Evolutionary conservation across 2,329 filamentous ascomycete genomes (phyloP).

Genomic region (Ceratocystis harringtonii): DNA sequence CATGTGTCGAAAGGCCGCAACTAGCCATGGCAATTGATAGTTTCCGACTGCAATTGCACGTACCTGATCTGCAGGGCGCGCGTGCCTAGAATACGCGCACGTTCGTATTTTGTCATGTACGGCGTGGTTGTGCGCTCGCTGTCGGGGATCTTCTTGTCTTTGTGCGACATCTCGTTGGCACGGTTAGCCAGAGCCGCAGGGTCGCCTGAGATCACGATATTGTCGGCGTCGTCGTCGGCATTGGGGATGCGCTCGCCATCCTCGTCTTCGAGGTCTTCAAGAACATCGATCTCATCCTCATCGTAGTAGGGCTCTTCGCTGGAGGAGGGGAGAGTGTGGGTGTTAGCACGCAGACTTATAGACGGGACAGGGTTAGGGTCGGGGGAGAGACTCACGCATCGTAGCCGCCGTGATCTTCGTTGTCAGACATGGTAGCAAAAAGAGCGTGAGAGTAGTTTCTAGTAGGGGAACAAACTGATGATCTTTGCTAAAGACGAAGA

Average conservation of each 20-base stretch:
- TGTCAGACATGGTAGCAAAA: conserved; percentile 49
- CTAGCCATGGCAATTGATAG: neutral
- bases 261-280: conserved; percentile 37
- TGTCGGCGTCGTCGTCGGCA: conserved; percentile 42
- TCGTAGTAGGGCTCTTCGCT: conserved; percentile 60
- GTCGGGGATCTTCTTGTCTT: conserved; percentile 79
- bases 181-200: conserved; percentile 41
- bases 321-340: conserved; percentile 10
- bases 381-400: conserved; percentile 34
- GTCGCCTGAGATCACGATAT: conserved; percentile 47
- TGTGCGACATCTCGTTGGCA: conserved; percentile 40
- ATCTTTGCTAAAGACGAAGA: conserved; percentile 8
- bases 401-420: conserved; percentile 48
- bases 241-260: conserved; percentile 37
- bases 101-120: conserved; percentile 99
- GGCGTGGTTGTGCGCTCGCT: conserved; percentile 84
- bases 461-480: neutral
- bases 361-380: neutral
- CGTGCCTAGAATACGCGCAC: conserved; percentile 82
- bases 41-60: neutral
- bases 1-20: neutral
- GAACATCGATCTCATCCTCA: conserved; percentile 48
- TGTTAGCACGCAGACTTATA: neutral
- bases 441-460: neutral
- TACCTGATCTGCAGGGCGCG: conserved; percentile 91